phyloP scores from a whole-genome alignment of 2,329 filamentous ascomycete genomes.

The Apiospora marii region DNA sequence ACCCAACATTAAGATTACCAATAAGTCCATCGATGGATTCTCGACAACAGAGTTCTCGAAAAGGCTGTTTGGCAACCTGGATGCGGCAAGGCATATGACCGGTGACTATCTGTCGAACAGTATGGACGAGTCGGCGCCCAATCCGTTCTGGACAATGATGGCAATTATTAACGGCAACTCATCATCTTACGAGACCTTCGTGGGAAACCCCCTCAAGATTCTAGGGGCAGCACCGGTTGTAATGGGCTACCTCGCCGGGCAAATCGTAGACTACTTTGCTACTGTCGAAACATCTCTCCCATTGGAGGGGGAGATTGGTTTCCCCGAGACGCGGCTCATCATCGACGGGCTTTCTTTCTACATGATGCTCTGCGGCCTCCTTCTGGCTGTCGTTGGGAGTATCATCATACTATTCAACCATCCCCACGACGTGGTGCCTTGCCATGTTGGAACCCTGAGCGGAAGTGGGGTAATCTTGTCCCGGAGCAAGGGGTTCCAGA shows the following conservation, averaged over 20 bases:
- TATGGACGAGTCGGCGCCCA: slow-evolving; percentile 21
- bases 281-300: slow-evolving; percentile 12
- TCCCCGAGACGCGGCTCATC: slow-evolving; percentile 14
- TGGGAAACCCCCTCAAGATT: slow-evolving; percentile 10
- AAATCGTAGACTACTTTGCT: slow-evolving; percentile 9
- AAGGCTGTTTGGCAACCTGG: neutral
- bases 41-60: neutral
- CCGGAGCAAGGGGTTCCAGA: slow-evolving; percentile 6
- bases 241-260: slow-evolving; percentile 18
- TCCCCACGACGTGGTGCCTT: slow-evolving; percentile 15
- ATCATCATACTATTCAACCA: slow-evolving; percentile 10
- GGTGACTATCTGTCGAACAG: slow-evolving; percentile 23
- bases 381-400: slow-evolving; percentile 19
- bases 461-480: slow-evolving; percentile 19
- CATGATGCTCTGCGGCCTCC: slow-evolving; percentile 19
- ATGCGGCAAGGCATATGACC: neutral
- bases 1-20: neutral
- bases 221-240: neutral
- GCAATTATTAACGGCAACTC: slow-evolving; percentile 13
- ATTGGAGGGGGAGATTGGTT: slow-evolving; percentile 21
- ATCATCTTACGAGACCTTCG: slow-evolving; percentile 22
- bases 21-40: neutral
- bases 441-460: slow-evolving; percentile 14
- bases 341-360: slow-evolving; percentile 21
- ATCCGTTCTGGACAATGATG: slow-evolving; percentile 22